Evolutionary conservation across 441 rosid genomes (phyloP), one percentile per base, ranked within the genome.

Genomic region (Metrosideros polymorpha): DNA sequence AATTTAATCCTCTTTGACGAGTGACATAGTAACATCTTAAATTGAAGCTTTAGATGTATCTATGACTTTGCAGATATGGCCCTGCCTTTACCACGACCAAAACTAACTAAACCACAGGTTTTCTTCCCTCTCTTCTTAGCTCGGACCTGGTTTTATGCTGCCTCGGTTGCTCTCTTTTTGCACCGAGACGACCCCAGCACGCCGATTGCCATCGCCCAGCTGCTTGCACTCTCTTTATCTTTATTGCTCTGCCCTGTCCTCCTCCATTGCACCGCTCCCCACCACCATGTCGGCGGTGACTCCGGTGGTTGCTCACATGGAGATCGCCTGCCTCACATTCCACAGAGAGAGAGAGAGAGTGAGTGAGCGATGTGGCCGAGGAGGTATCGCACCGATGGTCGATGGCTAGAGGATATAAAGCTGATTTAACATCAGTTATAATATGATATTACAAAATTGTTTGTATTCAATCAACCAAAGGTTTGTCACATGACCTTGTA

Each of bases 401-500:
- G 71, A 59, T 15, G 10, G 71, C 66, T 59, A 59, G 35, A 14
- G n/a, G n/a, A n/a, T n/a, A n/a, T n/a, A n/a, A n/a, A 50, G 52
- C 52, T 66, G 79, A 66, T 66, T 35, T 66, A 19, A 66, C 79
- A 22, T 35, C 22, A 35, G 47, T 35, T 66, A 35, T 9, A 19
- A 66, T 22, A 35, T 35, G n/a, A 66, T 22, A 35, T 35, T 45
- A 19, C 79, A 66, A 19, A 9, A 22, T 17, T 32, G 79, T 66
- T 42, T 35, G 39, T 35, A 5, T 35, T 66, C 79, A 66, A 66
- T 19, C 79, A 35, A 5, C 27, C 15, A 22, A 35, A 66, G 47
- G 19, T 84, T 84, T 85, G 84, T 86, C 86, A 57, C 85, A 83
- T 59, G 76, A 79, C 85, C 85, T 86, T 84, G 83, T 77, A 87